These are phyloP conservation scores for Trametes sanguinea DNA, from an alignment of 768 basidiomycete genomes.

Conservation along the genomic window DNA sequence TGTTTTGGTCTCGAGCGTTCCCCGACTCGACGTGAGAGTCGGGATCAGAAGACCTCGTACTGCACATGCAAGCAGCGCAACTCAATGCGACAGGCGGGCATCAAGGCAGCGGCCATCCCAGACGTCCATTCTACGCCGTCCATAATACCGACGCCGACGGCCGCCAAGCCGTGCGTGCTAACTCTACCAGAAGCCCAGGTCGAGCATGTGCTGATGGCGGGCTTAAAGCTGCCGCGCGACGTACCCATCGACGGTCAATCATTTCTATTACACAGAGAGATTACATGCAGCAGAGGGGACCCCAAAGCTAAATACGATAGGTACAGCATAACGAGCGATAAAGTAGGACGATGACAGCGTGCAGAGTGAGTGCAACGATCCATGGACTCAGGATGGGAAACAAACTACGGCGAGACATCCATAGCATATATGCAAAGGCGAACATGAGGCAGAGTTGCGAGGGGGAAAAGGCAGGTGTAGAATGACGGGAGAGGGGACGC, in stretches of 20 bases:
- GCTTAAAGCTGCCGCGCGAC: too few species aligned
- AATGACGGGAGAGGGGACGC: too few species aligned
- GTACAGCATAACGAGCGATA: not conserved
- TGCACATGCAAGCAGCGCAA: not conserved
- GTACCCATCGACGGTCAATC: too few species aligned
- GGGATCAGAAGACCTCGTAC: slow-evolving; percentile 1
- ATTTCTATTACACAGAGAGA: not conserved
- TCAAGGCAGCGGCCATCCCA: not conserved
- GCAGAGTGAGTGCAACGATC: not conserved
- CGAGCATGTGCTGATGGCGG: too few species aligned
- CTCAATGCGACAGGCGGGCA: not conserved
- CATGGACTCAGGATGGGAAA: not conserved
- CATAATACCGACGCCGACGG: not conserved
- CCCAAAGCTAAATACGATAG: not conserved
- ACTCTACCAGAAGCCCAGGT: too few species aligned
- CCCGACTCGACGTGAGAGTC: slow-evolving; percentile 4
- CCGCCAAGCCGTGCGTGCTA: too few species aligned
- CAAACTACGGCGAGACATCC: not conserved
- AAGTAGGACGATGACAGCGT: slow-evolving; percentile 1
- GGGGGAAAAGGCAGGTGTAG: too few species aligned
- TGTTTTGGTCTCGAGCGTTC: slow-evolving; percentile 3
- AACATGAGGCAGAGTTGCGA: too few species aligned
- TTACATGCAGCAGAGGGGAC: not conserved
- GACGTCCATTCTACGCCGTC: not conserved
- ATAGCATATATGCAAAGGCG: not conserved